Percentiles rank a stretch among this genome's conserved stretches.
phyloP scores from a whole-genome alignment of 331 rosid species.

The Acacia concinna region DNA sequence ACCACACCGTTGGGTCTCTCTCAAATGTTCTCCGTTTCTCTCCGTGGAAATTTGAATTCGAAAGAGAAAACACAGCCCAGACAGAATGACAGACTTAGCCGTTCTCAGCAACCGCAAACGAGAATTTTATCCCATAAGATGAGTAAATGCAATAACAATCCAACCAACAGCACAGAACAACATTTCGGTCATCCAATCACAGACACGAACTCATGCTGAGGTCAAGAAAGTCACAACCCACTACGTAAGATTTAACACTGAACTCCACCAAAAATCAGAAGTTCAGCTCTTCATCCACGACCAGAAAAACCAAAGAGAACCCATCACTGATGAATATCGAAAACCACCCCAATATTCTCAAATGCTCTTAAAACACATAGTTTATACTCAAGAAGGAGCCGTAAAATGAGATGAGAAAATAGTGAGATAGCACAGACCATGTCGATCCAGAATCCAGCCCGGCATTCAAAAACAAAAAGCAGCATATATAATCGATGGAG shows the following conservation, averaged over 20 bases:
- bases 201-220: constrained; percentile 25
- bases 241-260: background rate
- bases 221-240: constrained; percentile 15
- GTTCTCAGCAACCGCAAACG: constrained; percentile 13
- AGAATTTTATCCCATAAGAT: constrained; percentile 10
- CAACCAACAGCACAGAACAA: constrained; percentile 18
- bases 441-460: constrained; percentile 47
- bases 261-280: constrained; percentile 25
- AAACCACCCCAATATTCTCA: constrained; percentile 25
- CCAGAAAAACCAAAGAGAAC: constrained; percentile 14
- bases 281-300: background rate
- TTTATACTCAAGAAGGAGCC: constrained; percentile 22
- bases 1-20: background rate
- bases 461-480: constrained; percentile 38
- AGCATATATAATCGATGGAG: constrained; percentile 25
- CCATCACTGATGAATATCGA: constrained; percentile 26
- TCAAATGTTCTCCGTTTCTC: background rate
- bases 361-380: constrained; percentile 20
- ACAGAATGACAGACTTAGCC: background rate
- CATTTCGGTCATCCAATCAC: background rate
- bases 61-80: background rate
- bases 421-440: constrained; percentile 28
- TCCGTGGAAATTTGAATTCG: background rate
- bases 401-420: constrained; percentile 19
- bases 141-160: constrained; percentile 29